A percentile compares a stretch with the other conserved stretches of the same genome.
Evolutionary conservation across 75 land plant species (phyloP).

Genomic region (Picea sitchensis): DNA sequence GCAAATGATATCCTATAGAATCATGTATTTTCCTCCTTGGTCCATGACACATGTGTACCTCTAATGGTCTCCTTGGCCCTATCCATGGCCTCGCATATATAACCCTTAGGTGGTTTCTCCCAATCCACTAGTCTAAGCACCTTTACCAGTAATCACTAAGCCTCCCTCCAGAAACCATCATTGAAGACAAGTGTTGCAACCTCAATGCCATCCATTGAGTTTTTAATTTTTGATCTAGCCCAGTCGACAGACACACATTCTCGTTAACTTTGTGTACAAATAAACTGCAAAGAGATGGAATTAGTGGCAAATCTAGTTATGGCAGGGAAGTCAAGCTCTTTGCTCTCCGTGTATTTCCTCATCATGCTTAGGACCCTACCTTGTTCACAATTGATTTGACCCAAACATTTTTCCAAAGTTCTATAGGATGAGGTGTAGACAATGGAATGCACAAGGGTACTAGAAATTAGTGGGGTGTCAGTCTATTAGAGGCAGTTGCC

Average conservation of each 20-base stretch:
- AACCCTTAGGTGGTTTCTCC: too few species aligned
- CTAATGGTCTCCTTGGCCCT: background rate
- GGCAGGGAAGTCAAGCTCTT: too few species aligned
- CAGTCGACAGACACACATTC: too few species aligned
- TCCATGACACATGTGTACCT: background rate
- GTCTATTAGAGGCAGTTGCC: background rate
- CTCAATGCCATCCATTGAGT: too few species aligned
- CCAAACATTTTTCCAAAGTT: background rate
- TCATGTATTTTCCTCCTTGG: background rate
- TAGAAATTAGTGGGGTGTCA: background rate
- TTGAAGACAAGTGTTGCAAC: too few species aligned
- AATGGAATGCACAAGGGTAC: background rate
- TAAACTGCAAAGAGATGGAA: too few species aligned
- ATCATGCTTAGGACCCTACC: background rate
- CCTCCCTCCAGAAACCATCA: too few species aligned
- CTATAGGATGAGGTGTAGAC: background rate
- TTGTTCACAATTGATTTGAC: background rate
- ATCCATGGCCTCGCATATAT: background rate
- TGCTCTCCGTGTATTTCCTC: background rate
- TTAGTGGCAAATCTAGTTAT: too few species aligned
- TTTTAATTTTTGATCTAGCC: too few species aligned
- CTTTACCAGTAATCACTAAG: too few species aligned
- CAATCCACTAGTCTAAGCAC: too few species aligned
- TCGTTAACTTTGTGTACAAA: too few species aligned
- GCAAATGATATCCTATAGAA: background rate